Evolutionary conservation across 148 eudicot genomes (phyloP).

Genomic region (Chenopodium suecicum): DNA sequence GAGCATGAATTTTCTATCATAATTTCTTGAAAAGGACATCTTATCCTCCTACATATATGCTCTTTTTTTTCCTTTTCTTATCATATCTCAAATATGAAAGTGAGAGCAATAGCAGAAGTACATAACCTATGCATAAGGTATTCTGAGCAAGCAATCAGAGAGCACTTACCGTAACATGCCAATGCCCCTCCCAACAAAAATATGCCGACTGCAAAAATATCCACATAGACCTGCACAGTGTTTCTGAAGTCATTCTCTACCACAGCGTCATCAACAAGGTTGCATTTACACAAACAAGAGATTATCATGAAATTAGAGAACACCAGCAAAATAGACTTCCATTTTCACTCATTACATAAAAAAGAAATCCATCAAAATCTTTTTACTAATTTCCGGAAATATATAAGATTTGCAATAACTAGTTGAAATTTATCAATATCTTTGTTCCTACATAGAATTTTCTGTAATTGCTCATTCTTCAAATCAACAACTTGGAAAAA

Average conservation of each 20-base stretch:
- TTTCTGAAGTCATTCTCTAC: constrained; percentile 9
- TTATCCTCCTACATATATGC: not conserved
- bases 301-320: not conserved
- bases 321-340: not conserved
- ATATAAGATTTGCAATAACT: no score
- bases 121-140: not conserved
- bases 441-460: not conserved
- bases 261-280: constrained; percentile 4
- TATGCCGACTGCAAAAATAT: constrained; percentile 51
- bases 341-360: not conserved
- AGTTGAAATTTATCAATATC: not conserved
- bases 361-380: not conserved
- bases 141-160: not conserved
- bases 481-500: not conserved
- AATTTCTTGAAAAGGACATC: not conserved
- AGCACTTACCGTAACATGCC: constrained; percentile 80
- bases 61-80: not conserved
- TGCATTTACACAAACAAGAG: not conserved
- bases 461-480: not conserved
- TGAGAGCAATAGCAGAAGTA: not conserved
- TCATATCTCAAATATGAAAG: not conserved
- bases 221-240: constrained; percentile 79
- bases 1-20: not conserved
- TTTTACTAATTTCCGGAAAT: not conserved
- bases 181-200: constrained; percentile 84